Evolutionary conservation across 108 stramenopile species (phyloP).

Genomic region (Mayamaea pseudoterrestris): DNA sequence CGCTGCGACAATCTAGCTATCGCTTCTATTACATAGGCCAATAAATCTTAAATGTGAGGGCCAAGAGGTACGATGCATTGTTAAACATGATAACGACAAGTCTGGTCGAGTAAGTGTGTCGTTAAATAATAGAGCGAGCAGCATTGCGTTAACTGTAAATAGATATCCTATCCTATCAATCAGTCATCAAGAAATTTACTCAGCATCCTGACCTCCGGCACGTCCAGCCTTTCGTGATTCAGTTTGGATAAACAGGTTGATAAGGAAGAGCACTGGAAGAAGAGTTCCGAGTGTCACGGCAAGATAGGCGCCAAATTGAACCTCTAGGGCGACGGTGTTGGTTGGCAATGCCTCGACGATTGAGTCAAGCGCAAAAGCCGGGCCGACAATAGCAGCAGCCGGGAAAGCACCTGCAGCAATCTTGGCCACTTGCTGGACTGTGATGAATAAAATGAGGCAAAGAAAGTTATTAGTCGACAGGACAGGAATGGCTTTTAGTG

Average conservation of each 20-base stretch:
- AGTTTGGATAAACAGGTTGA: conserved; percentile 88
- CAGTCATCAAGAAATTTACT: conserved; percentile 33
- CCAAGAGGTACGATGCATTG: too few relatives aligned
- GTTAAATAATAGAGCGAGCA: too few relatives aligned
- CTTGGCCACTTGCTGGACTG: conserved; percentile 49
- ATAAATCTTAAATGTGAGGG: too few relatives aligned
- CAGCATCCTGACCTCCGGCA: conserved; percentile 57
- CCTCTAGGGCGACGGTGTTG: conserved; percentile 73
- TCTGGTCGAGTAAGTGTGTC: too few relatives aligned
- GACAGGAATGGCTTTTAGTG: too few relatives aligned
- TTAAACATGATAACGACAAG: too few relatives aligned
- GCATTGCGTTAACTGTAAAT: too few relatives aligned
- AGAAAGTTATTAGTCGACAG: background rate
- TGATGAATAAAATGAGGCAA: conserved; percentile 6
- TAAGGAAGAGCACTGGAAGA: conserved; percentile 84
- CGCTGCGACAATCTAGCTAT: too few relatives aligned
- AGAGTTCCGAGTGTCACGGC: conserved; percentile 90
- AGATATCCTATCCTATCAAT: too few relatives aligned
- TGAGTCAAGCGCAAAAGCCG: conserved; percentile 79
- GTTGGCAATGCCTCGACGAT: conserved; percentile 69
- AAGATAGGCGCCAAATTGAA: conserved; percentile 89
- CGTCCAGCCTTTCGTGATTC: conserved; percentile 79
- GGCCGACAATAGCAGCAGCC: conserved; percentile 49
- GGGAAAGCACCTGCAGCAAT: conserved; percentile 50
- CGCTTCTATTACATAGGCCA: too few relatives aligned